phyloP scores from a whole-genome alignment of 768 basidiomycete species.

The Fibroporia radiculosa region DNA sequence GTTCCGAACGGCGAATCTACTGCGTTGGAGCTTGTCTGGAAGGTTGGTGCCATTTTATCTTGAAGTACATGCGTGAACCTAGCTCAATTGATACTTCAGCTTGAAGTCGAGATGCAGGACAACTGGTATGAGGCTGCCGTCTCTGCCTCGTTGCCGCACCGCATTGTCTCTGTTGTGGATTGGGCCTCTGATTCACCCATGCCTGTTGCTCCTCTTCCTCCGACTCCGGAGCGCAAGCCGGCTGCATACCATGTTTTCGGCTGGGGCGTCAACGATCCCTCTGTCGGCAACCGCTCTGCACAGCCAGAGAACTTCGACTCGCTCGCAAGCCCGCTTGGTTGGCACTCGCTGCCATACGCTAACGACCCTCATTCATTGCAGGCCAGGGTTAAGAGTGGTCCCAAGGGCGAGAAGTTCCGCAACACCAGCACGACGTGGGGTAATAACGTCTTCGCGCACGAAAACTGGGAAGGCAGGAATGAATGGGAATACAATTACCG shows the following conservation, averaged over 20 bases:
- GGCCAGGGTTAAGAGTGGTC: conserved; percentile 16
- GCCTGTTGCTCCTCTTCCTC: conserved; percentile 23
- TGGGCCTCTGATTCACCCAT: conserved; percentile 82
- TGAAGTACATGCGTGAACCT: background rate
- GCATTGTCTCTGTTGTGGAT: conserved; percentile 84
- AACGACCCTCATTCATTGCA: conserved; percentile 50
- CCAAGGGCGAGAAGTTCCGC: conserved; percentile 17
- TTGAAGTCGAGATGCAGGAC: conserved; percentile 89
- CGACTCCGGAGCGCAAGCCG: conserved; percentile 18
- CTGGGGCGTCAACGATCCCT: conserved; percentile 85
- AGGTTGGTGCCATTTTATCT: conserved; percentile 30
- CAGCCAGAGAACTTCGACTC: conserved; percentile 66
- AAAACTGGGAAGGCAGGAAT: conserved; percentile 80
- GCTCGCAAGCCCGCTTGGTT: conserved; percentile 80
- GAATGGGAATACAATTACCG: conserved; percentile 67
- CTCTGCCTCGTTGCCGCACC: conserved; percentile 62
- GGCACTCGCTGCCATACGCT: conserved; percentile 76
- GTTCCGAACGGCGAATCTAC: conserved; percentile 58
- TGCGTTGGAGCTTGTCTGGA: conserved; percentile 75
- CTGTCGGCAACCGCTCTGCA: conserved; percentile 51
- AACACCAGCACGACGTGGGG: conserved; percentile 82
- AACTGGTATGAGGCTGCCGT: conserved; percentile 96
- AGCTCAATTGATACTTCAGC: conserved; percentile 29
- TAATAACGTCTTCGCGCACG: conserved; percentile 90
- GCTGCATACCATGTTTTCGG: conserved; percentile 63